Percentiles rank a stretch among this genome's conserved stretches.
Conservation (phyloP, 805 yeast species). For the Cyberlindnera euphorbiae region DNA sequence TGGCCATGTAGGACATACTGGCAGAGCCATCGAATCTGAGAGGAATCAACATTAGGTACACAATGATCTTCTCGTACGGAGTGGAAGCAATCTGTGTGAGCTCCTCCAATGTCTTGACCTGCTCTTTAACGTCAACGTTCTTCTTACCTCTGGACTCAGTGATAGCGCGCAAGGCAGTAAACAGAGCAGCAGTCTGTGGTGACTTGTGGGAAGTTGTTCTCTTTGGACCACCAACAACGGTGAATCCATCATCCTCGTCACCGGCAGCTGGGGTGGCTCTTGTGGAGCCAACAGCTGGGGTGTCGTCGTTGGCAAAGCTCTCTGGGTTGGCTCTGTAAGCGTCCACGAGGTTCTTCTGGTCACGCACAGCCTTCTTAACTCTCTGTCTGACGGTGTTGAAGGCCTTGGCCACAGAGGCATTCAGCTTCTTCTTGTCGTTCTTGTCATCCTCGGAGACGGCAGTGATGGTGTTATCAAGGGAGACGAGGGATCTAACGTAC, state of each 20-base stretch:
- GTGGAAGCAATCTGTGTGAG: slow-evolving; percentile 43
- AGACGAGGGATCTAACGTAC: slow-evolving; percentile 63
- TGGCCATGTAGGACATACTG: slow-evolving; percentile 65
- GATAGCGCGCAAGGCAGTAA: slow-evolving; percentile 67
- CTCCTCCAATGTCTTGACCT: slow-evolving; percentile 64
- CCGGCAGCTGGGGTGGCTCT: slow-evolving; percentile 27
- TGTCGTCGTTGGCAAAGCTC: slow-evolving; percentile 54
- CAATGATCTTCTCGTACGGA: slow-evolving; percentile 73
- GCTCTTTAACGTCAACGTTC: slow-evolving; percentile 80
- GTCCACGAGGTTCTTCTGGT: slow-evolving; percentile 54
- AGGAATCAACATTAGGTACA: slow-evolving; percentile 79
- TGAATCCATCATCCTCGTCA: slow-evolving; percentile 19
- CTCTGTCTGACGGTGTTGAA: slow-evolving; percentile 86
- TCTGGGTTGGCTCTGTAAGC: slow-evolving; percentile 68
- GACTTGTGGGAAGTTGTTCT: slow-evolving; percentile 25
- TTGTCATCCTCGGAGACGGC: slow-evolving; percentile 45
- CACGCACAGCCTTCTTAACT: slow-evolving; percentile 73
- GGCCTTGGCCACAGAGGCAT: slow-evolving; percentile 79
- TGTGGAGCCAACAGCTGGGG: slow-evolving; percentile 10
- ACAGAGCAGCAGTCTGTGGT: slow-evolving; percentile 38
- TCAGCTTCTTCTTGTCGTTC: slow-evolving; percentile 56
- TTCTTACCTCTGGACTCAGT: slow-evolving; percentile 94
- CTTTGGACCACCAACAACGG: slow-evolving; percentile 6
- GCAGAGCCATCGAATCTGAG: slow-evolving; percentile 79
- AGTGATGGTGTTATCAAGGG: slow-evolving; percentile 63